A percentile compares a stretch with the other conserved stretches of the same genome.
Evolutionary conservation across 1,284 basidiomycete species (phyloP).

Genomic region (Ceraceosorus guamensis): DNA sequence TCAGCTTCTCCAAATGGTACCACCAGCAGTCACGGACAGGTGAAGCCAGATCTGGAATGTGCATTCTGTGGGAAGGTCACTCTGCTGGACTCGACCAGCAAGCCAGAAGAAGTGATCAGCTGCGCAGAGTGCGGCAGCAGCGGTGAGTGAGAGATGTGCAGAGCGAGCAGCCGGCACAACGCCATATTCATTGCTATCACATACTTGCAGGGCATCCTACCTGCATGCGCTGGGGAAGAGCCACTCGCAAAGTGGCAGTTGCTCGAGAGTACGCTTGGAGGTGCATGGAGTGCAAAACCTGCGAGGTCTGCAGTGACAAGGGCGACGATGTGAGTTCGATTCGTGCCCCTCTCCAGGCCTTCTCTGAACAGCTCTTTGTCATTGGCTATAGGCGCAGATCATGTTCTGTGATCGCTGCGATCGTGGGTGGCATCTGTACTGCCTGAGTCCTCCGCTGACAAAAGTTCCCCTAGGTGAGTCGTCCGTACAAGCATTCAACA

Average conservation of each 20-base stretch:
- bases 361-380: too few species aligned
- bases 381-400: conserved; percentile 50
- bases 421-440: conserved; percentile 89
- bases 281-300: conserved; percentile 87
- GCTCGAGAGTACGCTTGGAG: conserved; percentile 72
- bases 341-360: too few species aligned
- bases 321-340: conserved; percentile 71
- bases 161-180: background rate
- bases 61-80: too few species aligned
- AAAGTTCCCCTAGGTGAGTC: conserved; percentile 24
- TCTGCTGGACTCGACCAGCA: too few species aligned
- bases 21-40: too few species aligned
- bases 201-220: conserved; percentile 38
- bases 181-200: conserved; percentile 8
- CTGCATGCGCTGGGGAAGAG: conserved; percentile 41
- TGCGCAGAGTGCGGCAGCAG: conserved; percentile 48
- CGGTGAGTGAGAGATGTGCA: conserved; percentile 17
- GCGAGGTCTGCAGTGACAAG: conserved; percentile 77
- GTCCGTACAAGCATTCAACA: background rate
- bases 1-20: too few species aligned
- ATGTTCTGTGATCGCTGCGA: conserved; percentile 93
- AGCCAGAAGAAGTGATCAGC: conserved; percentile 33
- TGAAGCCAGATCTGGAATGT: too few species aligned
- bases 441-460: conserved; percentile 60
- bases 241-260: conserved; percentile 52